Evolutionary conservation across 129 eudicot species (phyloP).

Genomic region (Artemisia tridentata): DNA sequence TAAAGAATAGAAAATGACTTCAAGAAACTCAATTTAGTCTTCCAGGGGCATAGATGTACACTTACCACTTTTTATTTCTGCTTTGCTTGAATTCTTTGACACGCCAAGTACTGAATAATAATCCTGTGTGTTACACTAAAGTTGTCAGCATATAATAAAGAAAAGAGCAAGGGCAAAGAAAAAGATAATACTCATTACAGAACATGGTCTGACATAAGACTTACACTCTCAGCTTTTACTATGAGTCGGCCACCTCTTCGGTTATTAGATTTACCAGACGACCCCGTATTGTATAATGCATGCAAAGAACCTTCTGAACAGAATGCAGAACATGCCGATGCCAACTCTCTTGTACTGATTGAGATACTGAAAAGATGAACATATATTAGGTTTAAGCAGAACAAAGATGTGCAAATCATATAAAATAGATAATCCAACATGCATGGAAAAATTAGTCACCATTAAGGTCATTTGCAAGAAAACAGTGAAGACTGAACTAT

Average conservation of each 20-base stretch:
- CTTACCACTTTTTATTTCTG: constrained; percentile 96
- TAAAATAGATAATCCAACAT: not conserved
- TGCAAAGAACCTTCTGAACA: constrained; percentile 50
- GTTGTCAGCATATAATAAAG: constrained; percentile 14
- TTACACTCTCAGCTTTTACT: constrained; percentile 81
- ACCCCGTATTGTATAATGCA: constrained; percentile 38
- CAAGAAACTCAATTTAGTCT: constrained; percentile 11
- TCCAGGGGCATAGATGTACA: constrained; percentile 14
- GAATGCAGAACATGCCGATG: constrained; percentile 47
- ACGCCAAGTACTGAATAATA: constrained; percentile 85
- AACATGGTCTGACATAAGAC: constrained; percentile 29
- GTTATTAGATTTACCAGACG: constrained; percentile 34
- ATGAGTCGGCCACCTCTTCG: constrained; percentile 53
- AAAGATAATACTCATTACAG: not conserved
- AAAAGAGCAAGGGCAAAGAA: not conserved
- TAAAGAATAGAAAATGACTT: constrained; percentile 1
- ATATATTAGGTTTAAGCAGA: constrained; percentile 4
- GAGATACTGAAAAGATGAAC: constrained; percentile 48
- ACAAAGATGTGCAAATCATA: not conserved
- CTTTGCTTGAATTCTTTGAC: constrained; percentile 77
- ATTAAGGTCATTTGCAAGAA: no score
- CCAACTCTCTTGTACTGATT: constrained; percentile 51
- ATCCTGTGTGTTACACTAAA: constrained; percentile 44
- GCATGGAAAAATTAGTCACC: not conserved
- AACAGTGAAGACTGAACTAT: no score